Evolutionary conservation across 1,284 basidiomycete species (phyloP).

Genomic region (Filobasidium uniguttulatum): DNA sequence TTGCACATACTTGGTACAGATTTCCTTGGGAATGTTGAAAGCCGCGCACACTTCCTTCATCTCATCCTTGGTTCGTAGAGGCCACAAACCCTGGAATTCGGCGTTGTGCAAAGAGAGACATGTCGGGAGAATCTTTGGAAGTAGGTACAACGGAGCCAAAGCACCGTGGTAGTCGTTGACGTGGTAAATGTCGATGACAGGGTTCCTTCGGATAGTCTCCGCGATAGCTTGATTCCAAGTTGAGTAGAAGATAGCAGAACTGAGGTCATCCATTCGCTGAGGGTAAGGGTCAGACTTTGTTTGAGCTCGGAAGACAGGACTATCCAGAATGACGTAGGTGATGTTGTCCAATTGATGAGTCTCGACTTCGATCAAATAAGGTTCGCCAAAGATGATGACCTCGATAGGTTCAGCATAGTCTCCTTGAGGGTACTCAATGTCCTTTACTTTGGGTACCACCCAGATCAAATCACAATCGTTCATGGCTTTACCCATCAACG

Average conservation of each 20-base stretch:
- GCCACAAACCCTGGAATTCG: constrained; percentile 92
- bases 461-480: constrained; percentile 83
- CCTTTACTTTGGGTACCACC: constrained; percentile 86
- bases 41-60: constrained; percentile 95
- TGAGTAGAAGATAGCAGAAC: constrained; percentile 89
- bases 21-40: constrained; percentile 87
- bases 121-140: constrained; percentile 73
- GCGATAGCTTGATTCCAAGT: constrained; percentile 94
- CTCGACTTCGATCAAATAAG: constrained; percentile 85
- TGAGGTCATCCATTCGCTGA: constrained; percentile 87
- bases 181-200: constrained; percentile 62
- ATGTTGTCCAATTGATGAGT: constrained; percentile 84
- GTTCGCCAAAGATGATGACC: constrained; percentile 86
- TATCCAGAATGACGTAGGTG: constrained; percentile 80
- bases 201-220: constrained; percentile 65
- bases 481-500: constrained; percentile 92
- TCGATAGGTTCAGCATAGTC: constrained; percentile 82
- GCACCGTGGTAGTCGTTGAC: constrained; percentile 75
- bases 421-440: constrained; percentile 76
- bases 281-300: constrained; percentile 88
- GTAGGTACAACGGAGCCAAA: constrained; percentile 71
- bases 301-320: constrained; percentile 85
- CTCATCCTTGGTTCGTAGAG: constrained; percentile 83
- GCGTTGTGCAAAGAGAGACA: constrained; percentile 91
- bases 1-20: constrained; percentile 87